These are phyloP conservation scores for Coniella lustricola DNA, from an alignment of 2,329 filamentous ascomycete genomes.

Conservation along the genomic window DNA sequence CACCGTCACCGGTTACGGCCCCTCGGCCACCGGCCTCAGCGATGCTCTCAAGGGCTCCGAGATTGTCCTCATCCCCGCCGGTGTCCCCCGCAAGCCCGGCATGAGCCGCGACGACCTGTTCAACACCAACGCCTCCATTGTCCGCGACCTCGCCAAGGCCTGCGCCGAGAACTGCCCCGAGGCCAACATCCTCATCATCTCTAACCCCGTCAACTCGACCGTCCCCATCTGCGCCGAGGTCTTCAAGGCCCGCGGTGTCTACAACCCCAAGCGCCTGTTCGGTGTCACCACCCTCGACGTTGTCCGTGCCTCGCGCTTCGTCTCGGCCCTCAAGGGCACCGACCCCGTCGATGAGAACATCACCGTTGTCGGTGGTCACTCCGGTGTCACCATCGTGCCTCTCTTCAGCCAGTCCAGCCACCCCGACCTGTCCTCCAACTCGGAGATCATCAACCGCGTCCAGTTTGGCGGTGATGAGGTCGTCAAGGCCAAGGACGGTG, in stretches of 20 bases:
- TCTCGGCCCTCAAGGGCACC: constrained; percentile 84
- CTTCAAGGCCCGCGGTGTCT: constrained; percentile 91
- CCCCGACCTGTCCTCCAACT: constrained; percentile 71
- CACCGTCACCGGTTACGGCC: constrained; percentile 82
- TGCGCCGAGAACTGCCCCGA: constrained; percentile 81
- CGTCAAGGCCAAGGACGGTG: constrained; percentile 97
- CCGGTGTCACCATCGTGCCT: constrained; percentile 95
- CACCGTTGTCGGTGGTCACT: constrained; percentile 94
- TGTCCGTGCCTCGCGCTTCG: constrained; percentile 95
- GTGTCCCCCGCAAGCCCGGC: constrained; percentile 97
- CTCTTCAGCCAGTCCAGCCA: constrained; percentile 92
- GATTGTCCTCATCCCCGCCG: constrained; percentile 94
- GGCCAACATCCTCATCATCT: constrained; percentile 94
- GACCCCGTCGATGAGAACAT: constrained; percentile 92
- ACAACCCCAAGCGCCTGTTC: constrained; percentile 98
- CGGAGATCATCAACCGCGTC: constrained; percentile 82
- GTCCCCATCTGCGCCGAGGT: constrained; percentile 96
- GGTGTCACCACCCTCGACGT: constrained; percentile 99
- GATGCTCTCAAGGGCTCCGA: constrained; percentile 79
- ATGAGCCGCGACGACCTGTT: constrained; percentile 99
- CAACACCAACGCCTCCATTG: constrained; percentile 99
- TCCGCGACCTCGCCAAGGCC: constrained; percentile 95
- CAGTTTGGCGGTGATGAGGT: constrained; percentile 99
- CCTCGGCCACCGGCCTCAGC: constrained; percentile 67
- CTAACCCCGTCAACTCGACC: constrained; percentile 99